Evolutionary conservation across 345 rosid species (phyloP).

Genomic region (Abelmoschus esculentus): DNA sequence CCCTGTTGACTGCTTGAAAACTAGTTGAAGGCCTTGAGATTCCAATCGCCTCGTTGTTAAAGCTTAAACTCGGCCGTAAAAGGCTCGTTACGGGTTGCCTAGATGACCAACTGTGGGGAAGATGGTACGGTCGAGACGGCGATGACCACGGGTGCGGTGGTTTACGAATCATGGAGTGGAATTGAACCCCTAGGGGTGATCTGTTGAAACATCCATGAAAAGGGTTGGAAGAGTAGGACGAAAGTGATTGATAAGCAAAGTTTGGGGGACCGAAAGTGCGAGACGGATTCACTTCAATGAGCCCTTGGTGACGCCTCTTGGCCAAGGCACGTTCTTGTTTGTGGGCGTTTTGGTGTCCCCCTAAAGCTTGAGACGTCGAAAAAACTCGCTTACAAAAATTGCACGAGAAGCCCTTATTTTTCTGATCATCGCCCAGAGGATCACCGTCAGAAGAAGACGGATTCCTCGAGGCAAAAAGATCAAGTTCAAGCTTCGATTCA

Average conservation of each 20-base stretch:
- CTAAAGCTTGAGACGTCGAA: conserved; percentile 61
- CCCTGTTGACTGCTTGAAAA: background rate
- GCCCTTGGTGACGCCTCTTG: conserved; percentile 36
- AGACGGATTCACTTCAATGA: conserved; percentile 7
- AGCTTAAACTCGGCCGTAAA: background rate
- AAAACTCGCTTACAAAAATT: conserved; percentile 52
- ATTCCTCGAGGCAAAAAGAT: background rate
- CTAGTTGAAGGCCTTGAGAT: background rate
- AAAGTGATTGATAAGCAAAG: conserved; percentile 13
- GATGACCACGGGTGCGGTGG: conserved; percentile 17
- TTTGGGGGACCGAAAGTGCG: background rate
- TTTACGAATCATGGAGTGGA: conserved; percentile 25
- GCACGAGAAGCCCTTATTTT: conserved; percentile 40
- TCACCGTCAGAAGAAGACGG: background rate
- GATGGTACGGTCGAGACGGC: background rate
- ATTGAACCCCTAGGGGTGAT: conserved; percentile 9
- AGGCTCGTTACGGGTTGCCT: background rate
- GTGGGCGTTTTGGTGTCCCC: conserved; percentile 80
- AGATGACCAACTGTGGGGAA: background rate
- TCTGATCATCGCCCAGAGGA: background rate
- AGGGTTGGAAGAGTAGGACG: conserved; percentile 12
- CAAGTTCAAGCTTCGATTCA: background rate
- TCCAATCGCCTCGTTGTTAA: background rate
- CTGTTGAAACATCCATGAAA: conserved; percentile 19
- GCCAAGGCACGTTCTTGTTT: conserved; percentile 58